These are phyloP conservation scores for Beta lomatogona DNA, from an alignment of 179 eudicot species.

Conservation along the genomic window DNA sequence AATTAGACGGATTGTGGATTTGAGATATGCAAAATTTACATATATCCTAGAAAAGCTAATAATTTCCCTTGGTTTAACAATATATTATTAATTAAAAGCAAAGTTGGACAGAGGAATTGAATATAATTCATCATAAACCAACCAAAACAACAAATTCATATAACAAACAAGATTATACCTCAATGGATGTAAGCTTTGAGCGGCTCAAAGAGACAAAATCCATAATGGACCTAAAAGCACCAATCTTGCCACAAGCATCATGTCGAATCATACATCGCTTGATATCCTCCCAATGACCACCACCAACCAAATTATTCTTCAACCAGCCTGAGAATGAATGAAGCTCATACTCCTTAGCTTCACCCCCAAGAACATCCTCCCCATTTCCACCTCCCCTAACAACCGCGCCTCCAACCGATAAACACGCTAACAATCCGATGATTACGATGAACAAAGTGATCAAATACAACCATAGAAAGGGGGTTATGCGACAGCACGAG, in stretches of 20 bases:
- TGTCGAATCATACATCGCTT: constrained; percentile 35
- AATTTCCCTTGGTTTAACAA: too few species aligned
- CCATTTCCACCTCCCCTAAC: constrained; percentile 28
- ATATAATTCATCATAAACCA: neutral
- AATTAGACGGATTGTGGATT: too few species aligned
- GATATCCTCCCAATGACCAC: constrained; percentile 36
- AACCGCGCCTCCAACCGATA: constrained; percentile 28
- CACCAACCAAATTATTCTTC: constrained; percentile 26
- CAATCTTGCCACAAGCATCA: constrained; percentile 40
- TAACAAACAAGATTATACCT: constrained; percentile 24
- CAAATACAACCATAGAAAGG: constrained; percentile 37
- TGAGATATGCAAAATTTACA: too few species aligned
- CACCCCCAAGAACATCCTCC: constrained; percentile 26
- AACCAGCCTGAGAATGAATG: constrained; percentile 36
- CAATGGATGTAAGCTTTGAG: constrained; percentile 35
- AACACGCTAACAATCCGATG: constrained; percentile 25
- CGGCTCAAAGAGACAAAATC: constrained; percentile 31
- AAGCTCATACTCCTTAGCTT: constrained; percentile 32
- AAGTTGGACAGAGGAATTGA: too few species aligned
- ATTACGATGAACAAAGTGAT: constrained; percentile 29
- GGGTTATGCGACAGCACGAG: constrained; percentile 30
- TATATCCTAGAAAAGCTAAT: too few species aligned
- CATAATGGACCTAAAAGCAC: constrained; percentile 29
- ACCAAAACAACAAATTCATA: neutral
- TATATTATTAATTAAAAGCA: too few species aligned